Evolutionary conservation across 2,329 filamentous ascomycete genomes (phyloP).

Genomic region (Epichloe uncinata): DNA sequence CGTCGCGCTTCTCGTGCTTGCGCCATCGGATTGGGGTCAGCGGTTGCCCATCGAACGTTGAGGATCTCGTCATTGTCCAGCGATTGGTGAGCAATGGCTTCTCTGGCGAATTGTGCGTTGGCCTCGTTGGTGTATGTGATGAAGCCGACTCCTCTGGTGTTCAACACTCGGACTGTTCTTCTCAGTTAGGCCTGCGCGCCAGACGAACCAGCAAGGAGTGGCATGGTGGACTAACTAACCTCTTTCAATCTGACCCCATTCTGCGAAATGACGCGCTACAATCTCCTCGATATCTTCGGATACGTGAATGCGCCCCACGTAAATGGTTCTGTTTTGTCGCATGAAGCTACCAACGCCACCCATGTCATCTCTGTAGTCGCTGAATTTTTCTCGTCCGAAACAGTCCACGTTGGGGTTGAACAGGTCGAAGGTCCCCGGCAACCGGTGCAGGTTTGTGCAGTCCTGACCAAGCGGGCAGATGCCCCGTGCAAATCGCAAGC

Average conservation of each 20-base stretch:
- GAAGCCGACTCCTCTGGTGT: conserved; percentile 81
- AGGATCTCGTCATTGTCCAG: conserved; percentile 85
- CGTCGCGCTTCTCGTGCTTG: conserved; percentile 80
- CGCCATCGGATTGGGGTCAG: conserved; percentile 89
- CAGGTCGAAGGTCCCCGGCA: conserved; percentile 76
- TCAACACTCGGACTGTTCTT: conserved; percentile 57
- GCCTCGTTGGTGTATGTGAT: conserved; percentile 88
- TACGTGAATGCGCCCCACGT: conserved; percentile 87
- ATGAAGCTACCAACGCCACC: conserved; percentile 90
- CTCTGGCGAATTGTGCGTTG: conserved; percentile 82
- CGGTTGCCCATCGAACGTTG: conserved; percentile 94
- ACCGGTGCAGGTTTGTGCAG: conserved; percentile 84
- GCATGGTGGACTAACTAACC: conserved; percentile 24
- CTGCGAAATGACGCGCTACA: conserved; percentile 84
- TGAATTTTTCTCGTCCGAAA: conserved; percentile 73
- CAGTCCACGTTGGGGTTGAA: conserved; percentile 93
- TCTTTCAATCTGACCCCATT: conserved; percentile 90
- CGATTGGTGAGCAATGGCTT: conserved; percentile 90
- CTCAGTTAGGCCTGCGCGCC: not conserved
- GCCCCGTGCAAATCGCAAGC: conserved; percentile 79
- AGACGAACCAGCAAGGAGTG: not conserved
- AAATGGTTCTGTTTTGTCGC: conserved; percentile 86
- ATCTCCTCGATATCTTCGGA: conserved; percentile 96
- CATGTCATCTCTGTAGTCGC: conserved; percentile 94
- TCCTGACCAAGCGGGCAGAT: conserved; percentile 76